phyloP scores from a whole-genome alignment of 805 yeast species.

The Zygoascus ofunaensis region DNA sequence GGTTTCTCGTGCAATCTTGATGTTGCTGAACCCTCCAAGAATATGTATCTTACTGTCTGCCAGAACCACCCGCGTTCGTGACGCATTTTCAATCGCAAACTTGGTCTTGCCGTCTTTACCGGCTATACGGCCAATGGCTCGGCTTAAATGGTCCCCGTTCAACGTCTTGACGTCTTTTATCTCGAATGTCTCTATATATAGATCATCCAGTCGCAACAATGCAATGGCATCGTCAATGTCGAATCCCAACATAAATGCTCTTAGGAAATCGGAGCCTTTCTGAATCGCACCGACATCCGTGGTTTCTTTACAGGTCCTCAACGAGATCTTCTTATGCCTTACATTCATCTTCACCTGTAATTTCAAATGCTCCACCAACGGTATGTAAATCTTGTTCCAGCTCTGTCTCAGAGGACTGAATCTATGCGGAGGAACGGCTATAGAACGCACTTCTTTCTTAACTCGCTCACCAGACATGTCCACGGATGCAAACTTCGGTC shows the following conservation, averaged over 20 bases:
- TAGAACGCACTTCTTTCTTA: conserved; percentile 77
- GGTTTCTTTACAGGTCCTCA: conserved; percentile 73
- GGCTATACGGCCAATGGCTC: conserved; percentile 99
- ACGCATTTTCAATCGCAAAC: conserved; percentile 97
- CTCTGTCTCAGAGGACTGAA: conserved; percentile 83
- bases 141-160: conserved; percentile 90
- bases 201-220: conserved; percentile 82
- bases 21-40: conserved; percentile 93
- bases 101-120: conserved; percentile 99
- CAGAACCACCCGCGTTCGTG: conserved; percentile 92
- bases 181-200: conserved; percentile 94
- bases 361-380: conserved; percentile 88
- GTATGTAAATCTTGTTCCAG: conserved; percentile 94
- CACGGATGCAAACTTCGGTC: conserved; percentile 78
- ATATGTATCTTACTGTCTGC: conserved; percentile 97
- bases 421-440: conserved; percentile 94
- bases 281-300: conserved; percentile 91
- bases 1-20: conserved; percentile 97
- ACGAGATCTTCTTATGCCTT: conserved; percentile 61
- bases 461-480: conserved; percentile 53
- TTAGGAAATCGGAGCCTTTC: conserved; percentile 94
- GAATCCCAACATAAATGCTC: conserved; percentile 92
- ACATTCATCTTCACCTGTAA: conserved; percentile 94
- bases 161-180: conserved; percentile 93
- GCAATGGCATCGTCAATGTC: conserved; percentile 98